Percentiles rank a stretch among this genome's conserved stretches.
Conservation (phyloP, 768 basidiomycete species). For the Flagelloscypha sp. region DNA sequence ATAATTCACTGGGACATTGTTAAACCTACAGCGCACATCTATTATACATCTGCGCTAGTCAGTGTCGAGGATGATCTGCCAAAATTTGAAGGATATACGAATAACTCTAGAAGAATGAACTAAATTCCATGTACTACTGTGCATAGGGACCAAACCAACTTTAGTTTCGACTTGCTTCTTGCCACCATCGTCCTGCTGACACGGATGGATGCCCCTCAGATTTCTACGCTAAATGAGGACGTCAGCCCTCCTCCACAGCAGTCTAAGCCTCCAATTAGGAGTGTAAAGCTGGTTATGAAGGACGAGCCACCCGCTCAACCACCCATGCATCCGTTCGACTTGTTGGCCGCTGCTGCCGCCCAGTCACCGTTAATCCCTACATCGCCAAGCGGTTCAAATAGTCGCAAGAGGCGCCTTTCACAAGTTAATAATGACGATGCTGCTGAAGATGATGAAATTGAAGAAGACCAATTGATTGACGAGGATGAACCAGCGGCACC, state of each 20-base stretch:
- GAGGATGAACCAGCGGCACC: constrained; percentile 62
- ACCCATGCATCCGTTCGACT: constrained; percentile 4
- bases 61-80: constrained; percentile 46
- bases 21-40: constrained; percentile 58
- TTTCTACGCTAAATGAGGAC: constrained; percentile 71
- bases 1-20: constrained; percentile 46
- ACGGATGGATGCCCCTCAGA: constrained; percentile 79
- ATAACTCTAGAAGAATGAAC: constrained; percentile 28
- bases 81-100: constrained; percentile 64
- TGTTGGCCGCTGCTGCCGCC: constrained; percentile 13
- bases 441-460: constrained; percentile 58
- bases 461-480: constrained; percentile 78
- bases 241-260: constrained; percentile 54
- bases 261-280: constrained; percentile 27
- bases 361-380: too few relatives aligned
- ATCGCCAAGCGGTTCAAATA: too few relatives aligned
- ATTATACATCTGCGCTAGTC: constrained; percentile 55
- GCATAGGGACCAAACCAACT: too few relatives aligned
- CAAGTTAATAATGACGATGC: constrained; percentile 39
- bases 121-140: background rate
- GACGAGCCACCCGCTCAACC: constrained; percentile 21
- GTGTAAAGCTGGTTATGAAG: constrained; percentile 44
- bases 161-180: too few relatives aligned
- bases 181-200: too few relatives aligned
- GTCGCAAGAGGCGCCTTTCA: constrained; percentile 8